Evolutionary conservation across 1,139 yeast species (phyloP).

Genomic region (Groenewaldozyma sp.): DNA sequence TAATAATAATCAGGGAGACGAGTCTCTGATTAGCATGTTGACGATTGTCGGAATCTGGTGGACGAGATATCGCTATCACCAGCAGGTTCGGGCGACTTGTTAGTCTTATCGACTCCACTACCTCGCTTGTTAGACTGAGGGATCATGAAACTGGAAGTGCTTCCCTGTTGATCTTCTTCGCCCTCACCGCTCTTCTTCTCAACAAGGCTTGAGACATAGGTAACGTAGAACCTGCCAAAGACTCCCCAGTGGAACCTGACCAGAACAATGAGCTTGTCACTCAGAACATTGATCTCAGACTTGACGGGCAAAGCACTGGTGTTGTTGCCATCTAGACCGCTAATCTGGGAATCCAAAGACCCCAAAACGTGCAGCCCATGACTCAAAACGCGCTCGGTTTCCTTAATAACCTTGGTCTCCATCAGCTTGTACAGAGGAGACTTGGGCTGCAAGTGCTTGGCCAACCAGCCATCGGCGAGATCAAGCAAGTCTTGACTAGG

Average conservation of each 20-base stretch:
- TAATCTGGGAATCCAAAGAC: conserved; percentile 15
- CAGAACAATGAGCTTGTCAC: conserved; percentile 46
- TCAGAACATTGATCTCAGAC: conserved; percentile 42
- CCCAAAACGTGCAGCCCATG: conserved; percentile 15
- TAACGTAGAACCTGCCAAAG: conserved; percentile 38
- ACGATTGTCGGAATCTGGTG: conserved; percentile 12
- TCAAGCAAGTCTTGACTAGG: conserved; percentile 35
- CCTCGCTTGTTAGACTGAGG: conserved; percentile 4
- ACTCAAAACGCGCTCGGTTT: conserved; percentile 16
- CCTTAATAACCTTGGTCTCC: conserved; percentile 39
- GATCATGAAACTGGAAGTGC: not conserved
- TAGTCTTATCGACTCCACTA: not conserved
- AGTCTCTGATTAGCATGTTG: conserved; percentile 11
- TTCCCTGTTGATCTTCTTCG: conserved; percentile 1
- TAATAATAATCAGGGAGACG: not conserved
- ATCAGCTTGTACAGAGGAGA: conserved; percentile 72
- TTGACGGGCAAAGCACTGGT: conserved; percentile 13
- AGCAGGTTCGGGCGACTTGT: conserved; percentile 3
- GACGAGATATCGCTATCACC: conserved; percentile 5
- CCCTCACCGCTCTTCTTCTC: not conserved
- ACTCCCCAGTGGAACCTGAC: conserved; percentile 68
- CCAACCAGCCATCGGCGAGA: conserved; percentile 71
- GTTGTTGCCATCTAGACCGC: conserved; percentile 10
- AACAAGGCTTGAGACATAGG: conserved; percentile 13
- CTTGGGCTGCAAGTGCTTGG: conserved; percentile 76